These are phyloP conservation scores for Brassica cretica DNA, from an alignment of 345 rosid species.

Conservation along the genomic window DNA sequence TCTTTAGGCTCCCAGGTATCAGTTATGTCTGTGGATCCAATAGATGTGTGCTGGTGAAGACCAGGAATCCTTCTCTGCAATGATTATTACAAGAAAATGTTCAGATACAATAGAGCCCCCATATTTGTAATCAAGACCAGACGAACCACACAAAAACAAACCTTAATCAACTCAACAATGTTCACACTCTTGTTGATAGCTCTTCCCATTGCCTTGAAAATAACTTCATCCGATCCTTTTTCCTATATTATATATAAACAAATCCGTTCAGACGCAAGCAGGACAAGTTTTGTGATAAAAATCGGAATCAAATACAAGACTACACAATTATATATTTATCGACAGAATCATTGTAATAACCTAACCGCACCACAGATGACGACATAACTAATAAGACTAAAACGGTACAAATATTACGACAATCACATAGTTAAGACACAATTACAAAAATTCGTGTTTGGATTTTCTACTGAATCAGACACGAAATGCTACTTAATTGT, in stretches of 20 bases:
- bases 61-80: constrained; percentile 90
- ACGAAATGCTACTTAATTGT: not conserved
- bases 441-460: not conserved
- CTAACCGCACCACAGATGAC: not conserved
- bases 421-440: not conserved
- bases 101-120: constrained; percentile 25
- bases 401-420: not conserved
- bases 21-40: constrained; percentile 91
- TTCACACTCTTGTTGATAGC: constrained; percentile 96
- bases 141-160: constrained; percentile 20
- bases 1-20: constrained; percentile 95
- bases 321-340: not conserved
- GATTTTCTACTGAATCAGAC: not conserved
- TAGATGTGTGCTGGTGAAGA: constrained; percentile 82
- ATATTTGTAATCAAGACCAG: not conserved
- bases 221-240: constrained; percentile 69
- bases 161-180: constrained; percentile 95
- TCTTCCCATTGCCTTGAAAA: constrained; percentile 98
- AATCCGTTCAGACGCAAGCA: not conserved
- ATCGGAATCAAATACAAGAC: not conserved
- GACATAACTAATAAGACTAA: not conserved
- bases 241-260: constrained; percentile 50
- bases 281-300: not conserved
- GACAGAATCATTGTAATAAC: not conserved
- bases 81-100: not conserved